Base-by-base conservation (phyloP, 2,329 filamentous ascomycete genomes). In the Metarhizium sp. region DNA sequence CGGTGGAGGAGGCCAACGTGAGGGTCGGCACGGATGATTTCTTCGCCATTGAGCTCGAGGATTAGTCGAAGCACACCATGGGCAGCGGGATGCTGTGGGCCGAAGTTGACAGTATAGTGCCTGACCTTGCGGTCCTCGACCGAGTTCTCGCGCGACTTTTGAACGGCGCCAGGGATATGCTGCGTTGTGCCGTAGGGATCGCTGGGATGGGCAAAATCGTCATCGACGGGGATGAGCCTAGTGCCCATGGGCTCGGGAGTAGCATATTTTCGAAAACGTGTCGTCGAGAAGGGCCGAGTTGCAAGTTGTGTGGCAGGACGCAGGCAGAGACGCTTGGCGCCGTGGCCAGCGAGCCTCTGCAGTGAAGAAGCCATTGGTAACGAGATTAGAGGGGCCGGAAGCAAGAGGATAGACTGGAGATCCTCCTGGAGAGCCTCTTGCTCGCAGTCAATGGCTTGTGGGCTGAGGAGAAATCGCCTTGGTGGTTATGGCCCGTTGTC, bases 101-200 rank as follows among this genome's bases (percentile, higher is more conserved):
- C 94, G 67, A 99, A 99, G 80, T 99, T 99, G 78, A 99, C 92
- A 6, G 94, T 99, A 78, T 99, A 99, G 77, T 99, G 94, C 63
- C 94, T 86, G 71, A 99, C 88, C 81, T 96, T 97, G 73, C 92
- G 87, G 74, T 75, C 71, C 60, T 69, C 72, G 59, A 81, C 70
- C 56, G 73, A 75, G 64, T 73, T 75, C 61, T 80, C 76, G 62
- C 70, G 69, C 60, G 71, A 67, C 65, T 76, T 74, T 64, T 79
- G 74, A 61, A 73, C 69, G 59, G 66, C 63, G 59, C 72, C 71
- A 55, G 72, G 69, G 50, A 72, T 66, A 53, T 68, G 73, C 64
- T 63, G 71, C 67, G 62, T 73, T 62, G 77, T 64, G 63, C 77
- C 74, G 63, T 78, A 78, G 55, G 74, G 72, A 65, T 81, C 74